These are phyloP conservation scores for Spergularia azorica DNA, from an alignment of 179 eudicot species.

Conservation along the genomic window DNA sequence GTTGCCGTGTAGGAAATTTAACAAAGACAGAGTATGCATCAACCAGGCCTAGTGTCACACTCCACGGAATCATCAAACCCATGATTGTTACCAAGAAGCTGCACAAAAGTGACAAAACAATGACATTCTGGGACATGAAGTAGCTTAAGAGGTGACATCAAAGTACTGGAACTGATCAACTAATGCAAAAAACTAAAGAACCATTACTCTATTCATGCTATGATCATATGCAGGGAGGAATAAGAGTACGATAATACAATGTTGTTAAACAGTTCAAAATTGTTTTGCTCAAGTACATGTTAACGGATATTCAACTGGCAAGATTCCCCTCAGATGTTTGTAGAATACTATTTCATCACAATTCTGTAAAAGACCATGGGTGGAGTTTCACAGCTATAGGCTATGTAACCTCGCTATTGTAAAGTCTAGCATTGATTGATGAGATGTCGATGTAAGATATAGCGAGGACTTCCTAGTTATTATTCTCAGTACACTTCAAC, in stretches of 20 bases:
- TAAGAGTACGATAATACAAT: neutral
- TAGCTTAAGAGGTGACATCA: neutral
- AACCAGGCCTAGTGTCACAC: constrained; percentile 66
- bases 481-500: neutral
- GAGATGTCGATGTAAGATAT: neutral
- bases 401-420: neutral
- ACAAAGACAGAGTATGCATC: constrained; percentile 63
- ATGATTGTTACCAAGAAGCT: constrained; percentile 84
- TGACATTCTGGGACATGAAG: neutral
- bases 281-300: too few relatives aligned
- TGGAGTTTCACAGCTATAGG: neutral
- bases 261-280: too few relatives aligned
- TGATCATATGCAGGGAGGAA: neutral
- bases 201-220: too few relatives aligned
- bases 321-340: too few relatives aligned
- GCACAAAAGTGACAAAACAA: constrained; percentile 28
- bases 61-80: constrained; percentile 90
- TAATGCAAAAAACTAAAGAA: neutral
- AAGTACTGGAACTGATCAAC: neutral
- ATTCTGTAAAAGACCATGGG: neutral
- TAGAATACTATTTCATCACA: too few relatives aligned
- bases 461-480: neutral
- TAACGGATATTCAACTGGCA: too few relatives aligned
- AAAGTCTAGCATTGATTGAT: neutral
- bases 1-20: constrained; percentile 60